Percentiles rank a stretch among this genome's conserved stretches.
These are phyloP conservation scores for Coprinopsis cinerea DNA, from an alignment of 768 basidiomycete species.

Conservation along the genomic window DNA sequence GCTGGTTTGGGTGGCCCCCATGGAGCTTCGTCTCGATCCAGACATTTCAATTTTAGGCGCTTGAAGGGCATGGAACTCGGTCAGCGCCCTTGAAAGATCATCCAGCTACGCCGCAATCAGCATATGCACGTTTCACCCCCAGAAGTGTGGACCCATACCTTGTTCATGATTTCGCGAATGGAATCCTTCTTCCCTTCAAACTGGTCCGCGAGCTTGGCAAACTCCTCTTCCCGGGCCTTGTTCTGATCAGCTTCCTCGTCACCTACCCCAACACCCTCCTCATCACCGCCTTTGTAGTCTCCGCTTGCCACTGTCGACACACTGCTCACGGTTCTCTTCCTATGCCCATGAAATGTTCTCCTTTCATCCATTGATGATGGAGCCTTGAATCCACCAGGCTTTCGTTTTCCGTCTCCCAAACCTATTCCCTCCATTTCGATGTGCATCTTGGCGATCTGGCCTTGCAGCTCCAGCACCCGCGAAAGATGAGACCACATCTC, in stretches of 20 bases:
- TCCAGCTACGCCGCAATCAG: slow-evolving; percentile 39
- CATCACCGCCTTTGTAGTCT: slow-evolving; percentile 34
- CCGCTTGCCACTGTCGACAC: slow-evolving; percentile 15
- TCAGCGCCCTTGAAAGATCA: slow-evolving; percentile 46
- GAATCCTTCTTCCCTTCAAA: slow-evolving; percentile 66
- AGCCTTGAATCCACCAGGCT: slow-evolving; percentile 6
- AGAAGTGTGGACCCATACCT: slow-evolving; percentile 36
- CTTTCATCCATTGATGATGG: not conserved
- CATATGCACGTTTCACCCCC: not conserved
- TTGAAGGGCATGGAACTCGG: slow-evolving; percentile 45
- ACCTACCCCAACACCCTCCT: slow-evolving; percentile 44
- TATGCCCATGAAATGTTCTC: not conserved
- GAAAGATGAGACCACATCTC: slow-evolving; percentile 65
- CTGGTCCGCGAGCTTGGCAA: slow-evolving; percentile 58
- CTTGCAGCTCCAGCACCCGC: slow-evolving; percentile 65
- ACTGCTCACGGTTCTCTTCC: slow-evolving; percentile 6
- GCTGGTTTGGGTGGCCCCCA: slow-evolving; percentile 6
- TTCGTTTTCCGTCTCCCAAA: slow-evolving; percentile 23
- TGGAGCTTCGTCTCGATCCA: slow-evolving; percentile 24
- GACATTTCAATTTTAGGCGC: slow-evolving; percentile 39
- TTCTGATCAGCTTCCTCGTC: slow-evolving; percentile 52
- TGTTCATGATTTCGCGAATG: slow-evolving; percentile 68
- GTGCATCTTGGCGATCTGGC: slow-evolving; percentile 67
- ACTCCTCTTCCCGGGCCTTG: slow-evolving; percentile 59
- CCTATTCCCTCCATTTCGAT: slow-evolving; percentile 70